Base-by-base conservation (phyloP, 2,329 filamentous ascomycete species). In the Magnaporthiopsis poae region DNA sequence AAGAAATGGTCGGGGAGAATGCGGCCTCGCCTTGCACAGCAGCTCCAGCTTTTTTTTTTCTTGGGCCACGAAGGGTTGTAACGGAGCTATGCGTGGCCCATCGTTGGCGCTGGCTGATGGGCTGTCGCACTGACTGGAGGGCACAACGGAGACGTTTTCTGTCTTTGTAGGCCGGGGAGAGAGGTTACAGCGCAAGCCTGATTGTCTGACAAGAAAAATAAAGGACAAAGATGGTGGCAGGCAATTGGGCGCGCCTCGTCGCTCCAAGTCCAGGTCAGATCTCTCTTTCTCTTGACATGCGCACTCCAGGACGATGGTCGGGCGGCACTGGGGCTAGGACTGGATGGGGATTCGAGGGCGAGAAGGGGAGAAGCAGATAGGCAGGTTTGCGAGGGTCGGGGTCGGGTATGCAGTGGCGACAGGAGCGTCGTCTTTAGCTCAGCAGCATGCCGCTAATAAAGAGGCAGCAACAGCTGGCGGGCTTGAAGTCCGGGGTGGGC, bases 81-180 rank as follows among this genome's bases (percentile, higher is more conserved):
- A 69, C 66, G 62, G 65, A 52, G 35, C 67, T 65, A 67, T 65
- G 65, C 68, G 68, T 60, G 39, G 66, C 36, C 59, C 60, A 67
- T 61, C 35, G 61, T 67, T 62, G 60, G 56, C 39, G 35, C 36
- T n/a, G 36, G 39, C 36, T 64, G 62, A 46, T 46, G 39, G 62
- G 39, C 29, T 64, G 62, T 64, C 62, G 62, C 62, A 64, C 62
- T 46, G 52, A 56, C 61, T 21, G 62, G 36, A 31, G 31, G 29
- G 27, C 46, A 39, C 36, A 46, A 15, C 35, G 61, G 46, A 33
- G 61, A 63, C 46, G 33, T 25, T 46, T 33, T 46, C 62, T 18
- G 39, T 18, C 39, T 36, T 12, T 18, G 15, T 52, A 21, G 46
- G 46, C 46, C 8, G 46, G 46, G 46, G 7, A 56, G 5, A 5